Base-by-base conservation (phyloP, 164 flowering plant species). In the grape (Vitis vinifera) region DNA sequence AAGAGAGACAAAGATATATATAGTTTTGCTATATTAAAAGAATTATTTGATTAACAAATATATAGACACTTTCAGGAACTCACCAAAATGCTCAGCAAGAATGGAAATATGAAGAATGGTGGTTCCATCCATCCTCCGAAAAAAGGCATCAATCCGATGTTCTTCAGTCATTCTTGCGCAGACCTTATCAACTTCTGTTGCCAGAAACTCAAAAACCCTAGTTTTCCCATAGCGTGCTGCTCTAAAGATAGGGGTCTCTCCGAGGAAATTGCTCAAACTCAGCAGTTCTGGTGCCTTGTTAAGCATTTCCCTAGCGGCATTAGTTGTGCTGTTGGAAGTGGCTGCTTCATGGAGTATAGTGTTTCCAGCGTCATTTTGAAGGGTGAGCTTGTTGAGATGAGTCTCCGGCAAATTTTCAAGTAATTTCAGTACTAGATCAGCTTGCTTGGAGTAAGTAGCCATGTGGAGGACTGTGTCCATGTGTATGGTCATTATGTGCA, bases 381-480 rank as follows among this genome's bases (percentile, higher is more conserved):
- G 66, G 29, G 59, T 70, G 31, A 70, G 4, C 52, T 61, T 62
- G 66, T 62, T 16, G 7, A 31, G 30, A 31, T n/a, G 19, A 31
- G 3, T 2, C 2, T 51, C 10, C 3, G 72, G 66, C 16, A 70
- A 51, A 51, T 47, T 55, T 11, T 70, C 72, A 9, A 69, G 51
- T 9, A 69, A 29, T 6, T n/a, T 50, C 10, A 50, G 58, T 8
- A 52, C 72, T 4, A 62, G 51, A 16, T 29, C 59, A 6, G 66
- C 47, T 61, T 51, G 30, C 14, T 51, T 61, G 37, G 65, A 3
- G 65, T 8, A 60, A 8, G 65, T 51, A 14, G 71, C 71, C 71
- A 60, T 60, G 29, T 68, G 71, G 47, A 68, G 65, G 4, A 68
- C 71, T 13, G 71, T 68, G 63, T 68, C 71, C 8, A 47, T 30